phyloP scores from a whole-genome alignment of 306 rosid species.

The Trichosanthes truncata region DNA sequence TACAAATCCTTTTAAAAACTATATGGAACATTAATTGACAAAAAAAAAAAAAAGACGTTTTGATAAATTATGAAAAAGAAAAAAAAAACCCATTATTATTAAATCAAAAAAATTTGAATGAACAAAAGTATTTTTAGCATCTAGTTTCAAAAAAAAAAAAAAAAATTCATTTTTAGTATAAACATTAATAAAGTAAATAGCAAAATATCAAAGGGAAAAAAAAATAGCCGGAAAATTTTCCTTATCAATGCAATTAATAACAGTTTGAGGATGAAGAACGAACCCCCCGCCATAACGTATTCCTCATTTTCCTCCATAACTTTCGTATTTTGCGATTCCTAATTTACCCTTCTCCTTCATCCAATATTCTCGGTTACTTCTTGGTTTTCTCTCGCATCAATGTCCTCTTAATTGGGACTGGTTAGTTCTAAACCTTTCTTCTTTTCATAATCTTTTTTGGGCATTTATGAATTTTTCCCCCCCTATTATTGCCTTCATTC shows the following conservation, averaged over 20 bases:
- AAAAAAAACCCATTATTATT: background rate
- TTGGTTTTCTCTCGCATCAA: slow-evolving; percentile 7
- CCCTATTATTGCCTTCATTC: no score
- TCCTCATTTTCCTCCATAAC: slow-evolving; percentile 12
- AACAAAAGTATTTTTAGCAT: background rate
- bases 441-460: background rate
- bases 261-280: slow-evolving; percentile 12
- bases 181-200: background rate
- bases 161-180: background rate
- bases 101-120: background rate
- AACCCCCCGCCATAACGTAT: slow-evolving; percentile 11
- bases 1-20: background rate
- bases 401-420: slow-evolving; percentile 5
- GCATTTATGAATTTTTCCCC: background rate
- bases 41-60: background rate
- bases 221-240: background rate
- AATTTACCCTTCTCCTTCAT: slow-evolving; percentile 12
- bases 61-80: background rate
- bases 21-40: background rate
- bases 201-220: background rate
- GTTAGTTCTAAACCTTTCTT: background rate
- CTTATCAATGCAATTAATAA: background rate
- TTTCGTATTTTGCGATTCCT: slow-evolving; percentile 7
- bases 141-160: background rate
- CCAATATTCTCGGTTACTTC: slow-evolving; percentile 7